Evolutionary conservation across 78 protist genomes (phyloP).

Genomic region (Andalucia godoyi): DNA sequence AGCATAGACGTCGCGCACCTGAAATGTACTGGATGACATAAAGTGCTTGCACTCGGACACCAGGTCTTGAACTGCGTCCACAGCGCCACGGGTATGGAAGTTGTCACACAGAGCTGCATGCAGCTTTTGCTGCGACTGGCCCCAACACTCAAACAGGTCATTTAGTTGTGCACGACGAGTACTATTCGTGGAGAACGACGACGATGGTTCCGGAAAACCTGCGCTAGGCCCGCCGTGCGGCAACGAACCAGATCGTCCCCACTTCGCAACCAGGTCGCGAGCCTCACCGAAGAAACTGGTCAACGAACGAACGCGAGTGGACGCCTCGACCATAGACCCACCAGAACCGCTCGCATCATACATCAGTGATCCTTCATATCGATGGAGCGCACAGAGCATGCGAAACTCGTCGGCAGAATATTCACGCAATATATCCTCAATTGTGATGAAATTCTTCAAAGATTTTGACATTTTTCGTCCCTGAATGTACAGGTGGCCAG

Average conservation of each 20-base stretch:
- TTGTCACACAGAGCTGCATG: slow-evolving; percentile 17
- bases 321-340: background rate
- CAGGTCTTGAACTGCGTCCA: too few relatives aligned
- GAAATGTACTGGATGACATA: too few relatives aligned
- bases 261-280: background rate
- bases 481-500: slow-evolving; percentile 25
- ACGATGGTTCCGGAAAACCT: too few relatives aligned
- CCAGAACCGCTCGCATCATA: background rate
- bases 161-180: background rate
- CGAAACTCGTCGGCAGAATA: slow-evolving; percentile 32
- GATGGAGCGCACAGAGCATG: slow-evolving; percentile 34
- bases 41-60: too few relatives aligned
- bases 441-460: slow-evolving; percentile 44
- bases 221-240: too few relatives aligned
- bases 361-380: slow-evolving; percentile 11
- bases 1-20: too few relatives aligned
- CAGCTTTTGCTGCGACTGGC: background rate
- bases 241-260: background rate
- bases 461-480: slow-evolving; percentile 52
- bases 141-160: background rate
- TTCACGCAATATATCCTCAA: slow-evolving; percentile 9
- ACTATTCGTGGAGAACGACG: too few relatives aligned
- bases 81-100: too few relatives aligned
- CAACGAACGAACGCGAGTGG: background rate
- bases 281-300: background rate